Conservation (phyloP, 495 filamentous ascomycete genomes). For the Hypoxylon crocopeplum region DNA sequence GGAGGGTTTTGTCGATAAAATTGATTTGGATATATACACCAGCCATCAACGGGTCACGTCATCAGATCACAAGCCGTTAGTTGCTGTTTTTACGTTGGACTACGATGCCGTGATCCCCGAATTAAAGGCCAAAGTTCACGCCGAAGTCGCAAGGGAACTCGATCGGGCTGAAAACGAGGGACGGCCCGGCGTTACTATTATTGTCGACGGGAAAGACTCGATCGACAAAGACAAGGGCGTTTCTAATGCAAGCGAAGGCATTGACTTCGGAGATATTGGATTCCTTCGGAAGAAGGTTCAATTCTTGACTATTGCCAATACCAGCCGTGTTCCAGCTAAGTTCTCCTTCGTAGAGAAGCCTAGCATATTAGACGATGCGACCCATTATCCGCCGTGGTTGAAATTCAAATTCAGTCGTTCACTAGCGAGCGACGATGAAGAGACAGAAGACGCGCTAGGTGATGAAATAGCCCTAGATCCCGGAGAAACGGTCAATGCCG, state of each 20-base stretch:
- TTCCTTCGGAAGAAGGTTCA: conserved; percentile 70
- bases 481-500: conserved; percentile 77
- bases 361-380: conserved; percentile 50
- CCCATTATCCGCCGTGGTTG: conserved; percentile 65
- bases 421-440: conserved; percentile 3
- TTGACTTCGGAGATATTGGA: conserved; percentile 78
- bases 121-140: conserved; percentile 80
- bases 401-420: conserved; percentile 64
- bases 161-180: conserved; percentile 94
- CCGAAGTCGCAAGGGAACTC: conserved; percentile 85
- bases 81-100: conserved; percentile 77
- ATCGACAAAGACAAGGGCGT: conserved; percentile 20
- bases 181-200: conserved; percentile 80
- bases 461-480: conserved; percentile 59
- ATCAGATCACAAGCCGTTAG: conserved; percentile 94
- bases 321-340: conserved; percentile 75
- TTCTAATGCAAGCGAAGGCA: conserved; percentile 52
- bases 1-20: conserved; percentile 65
- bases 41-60: conserved; percentile 89
- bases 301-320: conserved; percentile 87
- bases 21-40: conserved; percentile 76
- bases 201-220: conserved; percentile 66
- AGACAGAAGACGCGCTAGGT: conserved; percentile 30
- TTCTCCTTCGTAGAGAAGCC: conserved; percentile 78
- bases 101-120: conserved; percentile 87